A percentile compares a stretch with the other conserved stretches of the same genome.
Evolutionary conservation across 805 yeast species (phyloP).

Genomic region (Komagataella pseudopastoris): DNA sequence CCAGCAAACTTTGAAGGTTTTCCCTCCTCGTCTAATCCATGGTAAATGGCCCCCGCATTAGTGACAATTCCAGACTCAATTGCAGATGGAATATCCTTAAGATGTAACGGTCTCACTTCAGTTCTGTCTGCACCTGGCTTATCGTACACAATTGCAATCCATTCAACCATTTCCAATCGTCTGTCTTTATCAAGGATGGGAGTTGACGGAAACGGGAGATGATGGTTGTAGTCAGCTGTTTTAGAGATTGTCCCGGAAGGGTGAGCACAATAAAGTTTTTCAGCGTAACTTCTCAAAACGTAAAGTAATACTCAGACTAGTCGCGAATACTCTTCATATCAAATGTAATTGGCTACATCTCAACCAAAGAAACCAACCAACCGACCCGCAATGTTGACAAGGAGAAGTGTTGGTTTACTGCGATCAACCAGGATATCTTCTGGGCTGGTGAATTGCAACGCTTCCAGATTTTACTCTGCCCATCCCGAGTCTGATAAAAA

Average conservation of each 20-base stretch:
- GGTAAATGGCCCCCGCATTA: slow-evolving; percentile 38
- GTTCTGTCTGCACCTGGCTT: slow-evolving; percentile 50
- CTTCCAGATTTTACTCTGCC: slow-evolving; percentile 1
- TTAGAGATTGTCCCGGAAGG: background rate
- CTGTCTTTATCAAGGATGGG: slow-evolving; percentile 1
- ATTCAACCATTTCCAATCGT: slow-evolving; percentile 32
- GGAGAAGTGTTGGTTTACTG: slow-evolving; percentile 1
- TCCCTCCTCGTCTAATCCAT: slow-evolving; percentile 25
- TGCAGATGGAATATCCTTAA: slow-evolving; percentile 28
- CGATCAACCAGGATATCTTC: background rate
- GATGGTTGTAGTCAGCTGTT: background rate
- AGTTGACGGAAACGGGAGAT: background rate
- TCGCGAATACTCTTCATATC: background rate
- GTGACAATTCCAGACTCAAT: slow-evolving; percentile 30
- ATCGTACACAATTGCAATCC: slow-evolving; percentile 59
- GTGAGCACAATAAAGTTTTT: background rate
- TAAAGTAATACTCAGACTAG: slow-evolving; percentile 2
- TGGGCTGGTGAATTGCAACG: background rate
- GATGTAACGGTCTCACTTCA: slow-evolving; percentile 36
- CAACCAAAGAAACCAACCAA: background rate
- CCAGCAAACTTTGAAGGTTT: slow-evolving; percentile 47
- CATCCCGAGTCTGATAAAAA: background rate
- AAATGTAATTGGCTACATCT: background rate
- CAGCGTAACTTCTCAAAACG: slow-evolving; percentile 10
- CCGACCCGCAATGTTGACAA: background rate